Conservation (phyloP, 306 rosid genomes). For the Quercus cerris region DNA sequence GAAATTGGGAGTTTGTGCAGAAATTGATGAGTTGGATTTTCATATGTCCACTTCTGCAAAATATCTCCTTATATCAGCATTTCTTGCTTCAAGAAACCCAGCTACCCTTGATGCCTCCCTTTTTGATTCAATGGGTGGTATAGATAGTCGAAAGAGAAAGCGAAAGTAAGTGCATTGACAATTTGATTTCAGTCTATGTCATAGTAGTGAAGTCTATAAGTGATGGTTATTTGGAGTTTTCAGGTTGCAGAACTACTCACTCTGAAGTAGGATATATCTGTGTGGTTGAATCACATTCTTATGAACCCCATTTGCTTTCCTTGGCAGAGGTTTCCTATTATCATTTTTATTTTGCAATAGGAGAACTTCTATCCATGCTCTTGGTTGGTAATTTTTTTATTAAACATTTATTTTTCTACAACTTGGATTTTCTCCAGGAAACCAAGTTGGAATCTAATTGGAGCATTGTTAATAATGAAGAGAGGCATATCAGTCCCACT, state of each 20-base stretch:
- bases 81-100: slow-evolving; percentile 95
- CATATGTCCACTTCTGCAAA: slow-evolving; percentile 88
- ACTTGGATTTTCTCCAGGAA: neutral
- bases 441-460: neutral
- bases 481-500: neutral
- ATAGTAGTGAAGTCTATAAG: neutral
- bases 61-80: slow-evolving; percentile 92
- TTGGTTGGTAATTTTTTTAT: neutral
- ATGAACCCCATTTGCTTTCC: neutral
- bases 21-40: slow-evolving; percentile 55
- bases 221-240: neutral
- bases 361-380: neutral
- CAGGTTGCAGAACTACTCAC: neutral
- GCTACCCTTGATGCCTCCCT: slow-evolving; percentile 94
- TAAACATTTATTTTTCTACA: neutral
- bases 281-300: neutral
- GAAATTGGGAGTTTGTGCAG: slow-evolving; percentile 44
- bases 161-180: slow-evolving; percentile 58
- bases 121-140: slow-evolving; percentile 85
- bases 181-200: neutral
- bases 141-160: slow-evolving; percentile 67
- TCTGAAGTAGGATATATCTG: too few species aligned
- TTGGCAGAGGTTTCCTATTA: neutral
- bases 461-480: neutral
- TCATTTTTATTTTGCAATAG: neutral